A percentile compares a stretch with the other conserved stretches of the same genome.
These are phyloP conservation scores for Phytophthora quininea DNA, from an alignment of 352 stramenopile species.

Conservation along the genomic window DNA sequence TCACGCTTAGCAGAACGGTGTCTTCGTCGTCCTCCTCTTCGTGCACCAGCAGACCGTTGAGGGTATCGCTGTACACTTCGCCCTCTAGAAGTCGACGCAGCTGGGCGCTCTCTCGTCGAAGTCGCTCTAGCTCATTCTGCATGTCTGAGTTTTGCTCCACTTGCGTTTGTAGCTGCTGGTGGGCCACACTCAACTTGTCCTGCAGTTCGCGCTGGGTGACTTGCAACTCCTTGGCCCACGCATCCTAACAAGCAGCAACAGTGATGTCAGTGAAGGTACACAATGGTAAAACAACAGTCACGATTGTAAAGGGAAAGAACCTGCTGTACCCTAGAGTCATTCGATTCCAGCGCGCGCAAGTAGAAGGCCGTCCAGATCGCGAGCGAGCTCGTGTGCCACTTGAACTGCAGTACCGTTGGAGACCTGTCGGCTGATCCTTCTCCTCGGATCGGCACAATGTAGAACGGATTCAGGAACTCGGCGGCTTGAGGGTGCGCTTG, in stretches of 20 bases:
- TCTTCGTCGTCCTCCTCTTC: slow-evolving; percentile 81
- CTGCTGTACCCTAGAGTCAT: slow-evolving; percentile 79
- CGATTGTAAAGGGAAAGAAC: slow-evolving; percentile 38
- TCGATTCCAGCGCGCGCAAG: slow-evolving; percentile 82
- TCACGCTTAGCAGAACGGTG: slow-evolving; percentile 78
- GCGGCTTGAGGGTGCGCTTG: slow-evolving; percentile 38
- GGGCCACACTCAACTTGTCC: slow-evolving; percentile 62
- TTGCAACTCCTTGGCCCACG: slow-evolving; percentile 84
- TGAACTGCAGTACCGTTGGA: slow-evolving; percentile 78
- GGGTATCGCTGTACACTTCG: slow-evolving; percentile 76
- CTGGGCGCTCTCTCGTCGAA: slow-evolving; percentile 68
- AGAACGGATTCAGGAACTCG: slow-evolving; percentile 84
- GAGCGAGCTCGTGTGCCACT: slow-evolving; percentile 86
- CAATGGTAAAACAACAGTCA: neutral
- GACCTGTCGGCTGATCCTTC: slow-evolving; percentile 54
- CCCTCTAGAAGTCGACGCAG: slow-evolving; percentile 65
- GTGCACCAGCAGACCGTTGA: slow-evolving; percentile 70
- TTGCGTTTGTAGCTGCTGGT: slow-evolving; percentile 75
- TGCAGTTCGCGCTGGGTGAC: slow-evolving; percentile 81
- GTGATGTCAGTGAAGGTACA: neutral
- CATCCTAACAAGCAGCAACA: slow-evolving; percentile 50
- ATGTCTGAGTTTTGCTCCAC: slow-evolving; percentile 78
- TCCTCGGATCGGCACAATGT: slow-evolving; percentile 55
- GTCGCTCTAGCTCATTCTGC: slow-evolving; percentile 63
- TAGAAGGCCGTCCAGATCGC: slow-evolving; percentile 87